Evolutionary conservation across 805 yeast genomes (phyloP), one percentile per base, ranked within the genome.

Genomic region (Yamadazyma nakazawae): DNA sequence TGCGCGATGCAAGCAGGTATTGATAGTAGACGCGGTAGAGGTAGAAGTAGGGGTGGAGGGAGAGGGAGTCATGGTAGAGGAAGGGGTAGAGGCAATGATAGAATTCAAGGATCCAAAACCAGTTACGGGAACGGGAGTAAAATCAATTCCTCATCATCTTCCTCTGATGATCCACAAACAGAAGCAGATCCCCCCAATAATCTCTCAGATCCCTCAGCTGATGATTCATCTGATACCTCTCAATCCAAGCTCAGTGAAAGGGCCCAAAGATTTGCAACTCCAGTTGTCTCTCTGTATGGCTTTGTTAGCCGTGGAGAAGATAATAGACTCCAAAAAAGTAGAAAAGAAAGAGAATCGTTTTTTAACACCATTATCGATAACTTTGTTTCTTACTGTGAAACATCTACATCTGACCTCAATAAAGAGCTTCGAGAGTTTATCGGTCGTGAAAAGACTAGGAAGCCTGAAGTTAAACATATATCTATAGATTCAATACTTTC

Each of bases 231-330:
- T 28, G 32, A 28, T 3, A 28, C 11, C 32, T 28, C 32, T 5
- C 32, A 28, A 28, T 28, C 32, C 32, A 37, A 37, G 18, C 40
- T 19, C 40, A 37, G 19, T 17, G 28, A 42, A 30, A 35, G 55
- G 38, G 49, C 48, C 9, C 36, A 45, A 5, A 31, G 53, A 24
- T 52, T 52, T 39, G 24, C 43, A 7, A 40, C 32, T 10, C 17
- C 26, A 25, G 7, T 13, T 5, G 7, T 38, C 35, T 32, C 51
- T 52, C 14, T 44, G 9, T 79, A 72, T 50, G 86, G 88, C 0
- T 64, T 80, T 42, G 61, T 82, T 7, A 83, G 88, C 51, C 64
- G 88, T 47, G 87, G 88, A 0, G 82, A 77, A 37, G 82, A 76
- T 46, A 58, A 57, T 43, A 58, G 76, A 34, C 65, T 84, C 36